phyloP scores from a whole-genome alignment of 805 yeast genomes.

The Saturnispora galanensis region DNA sequence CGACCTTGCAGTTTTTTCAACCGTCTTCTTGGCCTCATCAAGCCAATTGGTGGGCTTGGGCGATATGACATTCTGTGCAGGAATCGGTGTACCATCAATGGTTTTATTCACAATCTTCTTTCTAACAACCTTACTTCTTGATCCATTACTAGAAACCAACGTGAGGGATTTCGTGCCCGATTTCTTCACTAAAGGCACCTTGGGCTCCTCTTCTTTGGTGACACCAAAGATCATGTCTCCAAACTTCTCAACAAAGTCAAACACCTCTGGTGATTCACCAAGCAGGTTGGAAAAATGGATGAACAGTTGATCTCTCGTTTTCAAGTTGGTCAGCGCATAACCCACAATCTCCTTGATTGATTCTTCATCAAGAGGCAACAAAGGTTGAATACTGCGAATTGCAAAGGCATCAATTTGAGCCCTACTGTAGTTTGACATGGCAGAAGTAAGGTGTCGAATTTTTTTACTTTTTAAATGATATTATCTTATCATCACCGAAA shows the following conservation, averaged over 20 bases:
- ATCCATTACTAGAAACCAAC: conserved; percentile 11
- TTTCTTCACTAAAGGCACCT: background rate
- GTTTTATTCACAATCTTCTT: conserved; percentile 9
- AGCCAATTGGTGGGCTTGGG: background rate
- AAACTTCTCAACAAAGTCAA: conserved; percentile 38
- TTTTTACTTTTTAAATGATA: too few species aligned
- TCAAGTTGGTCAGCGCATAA: conserved; percentile 36
- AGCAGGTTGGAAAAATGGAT: conserved; percentile 45
- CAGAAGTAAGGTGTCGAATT: too few species aligned
- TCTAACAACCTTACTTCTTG: conserved; percentile 9
- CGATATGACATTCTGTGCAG: background rate
- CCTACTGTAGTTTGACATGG: conserved; percentile 15
- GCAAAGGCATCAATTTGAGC: conserved; percentile 21
- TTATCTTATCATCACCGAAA: too few species aligned
- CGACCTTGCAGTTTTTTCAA: too few species aligned
- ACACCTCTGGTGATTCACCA: conserved; percentile 47
- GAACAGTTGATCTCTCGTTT: conserved; percentile 37
- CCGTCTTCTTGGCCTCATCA: background rate
- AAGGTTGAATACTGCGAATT: conserved; percentile 16
- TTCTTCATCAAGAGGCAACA: conserved; percentile 52
- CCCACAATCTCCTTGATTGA: conserved; percentile 45
- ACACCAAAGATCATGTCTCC: conserved; percentile 30
- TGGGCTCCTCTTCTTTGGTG: conserved; percentile 1
- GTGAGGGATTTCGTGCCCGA: conserved; percentile 12
- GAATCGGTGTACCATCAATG: background rate